Conservation (phyloP, 371 early-diverging fungal species). For the Phascolomyces articulosus region DNA sequence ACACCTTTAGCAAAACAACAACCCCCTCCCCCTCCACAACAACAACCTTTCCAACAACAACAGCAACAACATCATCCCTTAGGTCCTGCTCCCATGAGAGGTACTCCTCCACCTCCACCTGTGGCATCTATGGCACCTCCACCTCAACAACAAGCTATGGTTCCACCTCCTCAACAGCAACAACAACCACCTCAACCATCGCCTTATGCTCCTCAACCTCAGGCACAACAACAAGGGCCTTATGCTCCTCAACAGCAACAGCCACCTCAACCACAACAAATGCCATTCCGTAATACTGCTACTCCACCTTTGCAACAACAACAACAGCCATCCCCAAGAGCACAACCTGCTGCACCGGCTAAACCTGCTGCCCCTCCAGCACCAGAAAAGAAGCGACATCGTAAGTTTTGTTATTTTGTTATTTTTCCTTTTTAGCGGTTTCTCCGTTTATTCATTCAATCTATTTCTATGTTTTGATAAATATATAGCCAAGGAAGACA, state of each 20-base stretch:
- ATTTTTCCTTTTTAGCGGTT: neutral
- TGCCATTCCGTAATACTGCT: neutral
- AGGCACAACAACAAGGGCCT: neutral
- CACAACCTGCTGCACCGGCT: slow-evolving; percentile 1
- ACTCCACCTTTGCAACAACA: slow-evolving; percentile 10
- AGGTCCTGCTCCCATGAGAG: neutral
- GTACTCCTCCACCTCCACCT: slow-evolving; percentile 7
- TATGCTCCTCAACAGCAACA: slow-evolving; percentile 13
- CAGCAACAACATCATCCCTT: neutral
- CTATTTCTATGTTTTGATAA: neutral
- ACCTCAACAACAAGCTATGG: neutral
- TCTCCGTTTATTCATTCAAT: neutral
- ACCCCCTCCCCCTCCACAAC: slow-evolving; percentile 9
- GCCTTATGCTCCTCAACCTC: neutral
- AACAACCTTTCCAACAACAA: neutral
- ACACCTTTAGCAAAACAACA: slow-evolving; percentile 20
- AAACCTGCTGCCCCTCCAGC: slow-evolving; percentile 19
- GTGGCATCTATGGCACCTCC: neutral
- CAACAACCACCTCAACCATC: slow-evolving; percentile 9
- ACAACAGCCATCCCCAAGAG: slow-evolving; percentile 9
- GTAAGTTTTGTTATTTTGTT: slow-evolving; percentile 19
- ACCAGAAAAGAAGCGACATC: slow-evolving; percentile 27
- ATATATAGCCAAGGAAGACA: slow-evolving; percentile 69
- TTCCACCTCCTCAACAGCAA: slow-evolving; percentile 4
- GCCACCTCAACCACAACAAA: slow-evolving; percentile 1